Percentiles rank a stretch among this genome's conserved stretches.
phyloP scores from a whole-genome alignment of 1,284 basidiomycete genomes.

The Caloboletus firmus region DNA sequence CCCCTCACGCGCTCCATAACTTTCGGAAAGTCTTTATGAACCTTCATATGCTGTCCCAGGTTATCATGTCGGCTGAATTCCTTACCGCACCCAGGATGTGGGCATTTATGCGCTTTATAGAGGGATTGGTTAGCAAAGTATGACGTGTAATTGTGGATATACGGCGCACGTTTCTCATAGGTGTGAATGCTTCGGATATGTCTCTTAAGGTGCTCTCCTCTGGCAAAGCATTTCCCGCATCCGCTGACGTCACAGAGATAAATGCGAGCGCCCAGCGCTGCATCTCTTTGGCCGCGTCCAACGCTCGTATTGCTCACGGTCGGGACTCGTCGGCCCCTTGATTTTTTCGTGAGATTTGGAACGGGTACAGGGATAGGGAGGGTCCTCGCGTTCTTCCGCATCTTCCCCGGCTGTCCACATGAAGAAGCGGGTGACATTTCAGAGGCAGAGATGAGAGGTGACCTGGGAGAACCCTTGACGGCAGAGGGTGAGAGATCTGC shows the following conservation, averaged over 20 bases:
- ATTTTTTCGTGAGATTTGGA: constrained; percentile 71
- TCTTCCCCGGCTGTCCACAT: constrained; percentile 25
- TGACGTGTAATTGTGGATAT: constrained; percentile 6
- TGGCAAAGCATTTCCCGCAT: constrained; percentile 73
- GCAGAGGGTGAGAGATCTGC: constrained; percentile 32
- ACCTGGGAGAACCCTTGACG: constrained; percentile 33
- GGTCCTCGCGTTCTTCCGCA: constrained; percentile 41
- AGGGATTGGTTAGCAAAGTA: constrained; percentile 10
- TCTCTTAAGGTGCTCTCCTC: constrained; percentile 65
- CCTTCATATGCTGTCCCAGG: constrained; percentile 75
- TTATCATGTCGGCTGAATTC: constrained; percentile 86
- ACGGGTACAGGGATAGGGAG: constrained; percentile 65
- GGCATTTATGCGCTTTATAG: constrained; percentile 72
- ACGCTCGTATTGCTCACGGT: constrained; percentile 43
- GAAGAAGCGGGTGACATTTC: constrained; percentile 28
- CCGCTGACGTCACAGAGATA: constrained; percentile 72
- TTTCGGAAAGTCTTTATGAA: constrained; percentile 48
- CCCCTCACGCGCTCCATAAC: constrained; percentile 29
- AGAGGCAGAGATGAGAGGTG: constrained; percentile 32
- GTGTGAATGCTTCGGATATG: constrained; percentile 68
- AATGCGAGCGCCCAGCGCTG: constrained; percentile 50
- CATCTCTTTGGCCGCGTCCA: constrained; percentile 31
- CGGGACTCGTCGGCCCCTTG: constrained; percentile 67
- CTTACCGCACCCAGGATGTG: constrained; percentile 74
- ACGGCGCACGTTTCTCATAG: constrained; percentile 60